Base-by-base conservation (phyloP, 2,329 filamentous ascomycete genomes). In the Sphaerulina vaccinii region DNA sequence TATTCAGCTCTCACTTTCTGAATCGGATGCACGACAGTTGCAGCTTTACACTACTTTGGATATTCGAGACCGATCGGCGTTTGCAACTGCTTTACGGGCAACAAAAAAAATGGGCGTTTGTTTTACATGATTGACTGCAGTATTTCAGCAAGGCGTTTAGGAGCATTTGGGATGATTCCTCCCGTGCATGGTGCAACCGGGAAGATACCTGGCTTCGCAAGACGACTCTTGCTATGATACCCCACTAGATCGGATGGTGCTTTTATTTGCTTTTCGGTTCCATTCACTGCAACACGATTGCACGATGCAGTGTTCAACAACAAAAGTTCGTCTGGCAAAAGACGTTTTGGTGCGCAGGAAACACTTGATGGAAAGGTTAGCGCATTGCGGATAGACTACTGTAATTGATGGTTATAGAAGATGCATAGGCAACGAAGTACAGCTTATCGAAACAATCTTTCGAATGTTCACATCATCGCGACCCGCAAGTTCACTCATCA, bases 61-160 rank as follows among this genome's bases (percentile, higher is more conserved):
- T 24, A 22, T 39, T 32, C 23, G 23, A 23, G 27, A 19, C 37
- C 32, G 45, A 37, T 33, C 51, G 41, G 32, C 29, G 22, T 49
- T 24, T 29, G 44, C 9, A 8, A 29, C 13, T 13, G 9, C 13
- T 29, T 2, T 10, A 29, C 33, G 27, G 29, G 39, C 23, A 35
- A 23, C 22, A 36, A 16, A 48, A 16, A 48, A 48, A 18, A 38
- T 46, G 42, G 27, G 42, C 47, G 35, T 46, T 46, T 38, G 43
- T 44, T 44, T 51, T 51, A 52, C 44, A 41, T 49, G 46, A 54
- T 50, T 47, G 48, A 47, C 51, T 47, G 47, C 46, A 50, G 53
- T 56, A 55, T 54, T 60, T 62, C 56, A 65, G 63, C 63, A 61
- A 64, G 62, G 62, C 54, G 62, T 64, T 62, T 24, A 40, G 57